Evolutionary conservation across 129 eudicot genomes (phyloP).

Genomic region (Flaveria bidentis): DNA sequence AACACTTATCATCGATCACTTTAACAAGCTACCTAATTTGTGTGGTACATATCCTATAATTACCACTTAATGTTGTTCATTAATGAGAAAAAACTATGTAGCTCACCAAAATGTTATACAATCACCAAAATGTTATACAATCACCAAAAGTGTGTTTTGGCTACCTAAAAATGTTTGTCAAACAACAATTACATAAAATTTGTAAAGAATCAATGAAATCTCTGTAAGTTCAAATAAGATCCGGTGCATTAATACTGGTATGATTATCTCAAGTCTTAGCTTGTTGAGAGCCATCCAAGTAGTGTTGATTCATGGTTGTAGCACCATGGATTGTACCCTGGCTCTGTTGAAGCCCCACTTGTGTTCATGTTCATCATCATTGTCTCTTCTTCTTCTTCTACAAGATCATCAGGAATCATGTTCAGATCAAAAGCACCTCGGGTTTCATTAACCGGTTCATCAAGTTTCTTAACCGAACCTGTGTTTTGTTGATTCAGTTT

Average conservation of each 20-base stretch:
- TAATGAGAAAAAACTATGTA: slow-evolving; percentile 25
- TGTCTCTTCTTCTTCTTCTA: slow-evolving; percentile 48
- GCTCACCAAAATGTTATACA: slow-evolving; percentile 19
- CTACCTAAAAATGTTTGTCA: slow-evolving; percentile 30
- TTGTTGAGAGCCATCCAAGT: slow-evolving; percentile 56
- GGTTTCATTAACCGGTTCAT: slow-evolving; percentile 47
- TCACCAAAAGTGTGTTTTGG: slow-evolving; percentile 24
- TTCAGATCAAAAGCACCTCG: slow-evolving; percentile 81
- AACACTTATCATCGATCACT: neutral
- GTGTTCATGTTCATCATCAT: too few relatives aligned
- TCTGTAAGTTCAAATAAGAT: slow-evolving; percentile 45
- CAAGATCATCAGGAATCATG: slow-evolving; percentile 59
- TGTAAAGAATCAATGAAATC: slow-evolving; percentile 59
- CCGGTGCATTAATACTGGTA: slow-evolving; percentile 11
- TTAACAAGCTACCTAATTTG: neutral
- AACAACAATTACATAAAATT: slow-evolving; percentile 40
- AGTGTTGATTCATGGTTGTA: slow-evolving; percentile 54
- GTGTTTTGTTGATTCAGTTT: slow-evolving; percentile 44
- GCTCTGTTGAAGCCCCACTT: too few relatives aligned
- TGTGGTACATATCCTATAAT: neutral
- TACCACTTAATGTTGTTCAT: neutral
- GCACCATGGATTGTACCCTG: slow-evolving; percentile 66
- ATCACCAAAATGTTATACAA: slow-evolving; percentile 19
- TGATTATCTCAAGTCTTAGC: slow-evolving; percentile 2
- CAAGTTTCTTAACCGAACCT: slow-evolving; percentile 21